Evolutionary conservation across 768 basidiomycete genomes (phyloP), one percentile per base, ranked within the genome.

Genomic region (Tricholoma saponaceum): DNA sequence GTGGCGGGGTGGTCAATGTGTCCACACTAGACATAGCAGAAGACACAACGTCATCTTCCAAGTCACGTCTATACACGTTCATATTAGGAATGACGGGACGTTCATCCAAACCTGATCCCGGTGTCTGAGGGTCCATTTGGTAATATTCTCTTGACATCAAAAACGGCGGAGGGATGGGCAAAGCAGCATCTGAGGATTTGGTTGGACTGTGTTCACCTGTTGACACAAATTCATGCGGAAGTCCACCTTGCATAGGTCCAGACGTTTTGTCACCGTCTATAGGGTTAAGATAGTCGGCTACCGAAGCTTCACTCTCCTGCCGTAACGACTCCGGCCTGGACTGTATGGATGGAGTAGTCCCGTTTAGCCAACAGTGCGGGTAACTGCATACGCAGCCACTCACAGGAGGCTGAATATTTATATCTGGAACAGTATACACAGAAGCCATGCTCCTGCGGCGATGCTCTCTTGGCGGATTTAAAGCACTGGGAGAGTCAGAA

Each of bases 401-500:
- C 63, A 79, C 77, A 14, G 76, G 76, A 44, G 76, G 70, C 57
- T 73, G 69, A 20, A 78, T 62, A 20, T 56, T 70, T 54, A 77
- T 75, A 18, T 66, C 67, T 0, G 70, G 72, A 16, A 68, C 61
- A 30, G 65, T 65, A 41, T 66, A 68, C n/a, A 58, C 54, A n/a
- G 67, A 64, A n/a, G 64, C 59, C 13, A 35, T 39, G 25, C 63
- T 69, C 32, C 52, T 57, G 23, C 57, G 49, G 22, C 54, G 60
- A 44, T 54, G 37, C 12, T 57, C 57, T 33, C 51, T 54, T 23
- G 50, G 52, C 28, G 43, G 16, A 47, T 51, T 52, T 44, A 54
- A 50, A 57, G 60, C 50, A 50, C 59, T 55, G 52, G 61, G 53
- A 39, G 64, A 69, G 50, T 62, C 61, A 14, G 66, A 69, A 57